phyloP scores from a whole-genome alignment of 495 filamentous ascomycete genomes.

The Talaromyces proteolyticus region DNA sequence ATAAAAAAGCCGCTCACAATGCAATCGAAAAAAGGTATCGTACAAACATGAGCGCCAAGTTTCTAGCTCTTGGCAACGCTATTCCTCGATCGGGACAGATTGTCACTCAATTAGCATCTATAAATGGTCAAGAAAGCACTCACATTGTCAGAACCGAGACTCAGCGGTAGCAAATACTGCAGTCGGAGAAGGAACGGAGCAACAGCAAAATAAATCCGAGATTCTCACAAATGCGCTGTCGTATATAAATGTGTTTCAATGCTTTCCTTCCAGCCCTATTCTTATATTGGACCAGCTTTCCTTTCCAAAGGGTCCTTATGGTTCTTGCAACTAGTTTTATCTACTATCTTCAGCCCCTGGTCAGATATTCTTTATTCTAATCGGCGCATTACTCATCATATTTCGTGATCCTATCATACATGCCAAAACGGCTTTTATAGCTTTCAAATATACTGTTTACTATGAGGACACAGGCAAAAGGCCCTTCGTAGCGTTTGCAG shows the following conservation, averaged over 20 bases:
- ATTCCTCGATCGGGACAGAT: neutral
- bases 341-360: too few species aligned
- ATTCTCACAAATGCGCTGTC: neutral
- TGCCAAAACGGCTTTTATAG: too few species aligned
- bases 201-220: neutral
- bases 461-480: conserved; percentile 1
- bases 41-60: neutral
- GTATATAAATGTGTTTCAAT: neutral
- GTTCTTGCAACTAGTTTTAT: too few species aligned
- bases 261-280: too few species aligned
- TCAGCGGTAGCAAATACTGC: neutral
- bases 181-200: neutral
- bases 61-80: neutral
- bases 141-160: neutral
- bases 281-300: too few species aligned
- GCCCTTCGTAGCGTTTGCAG: neutral
- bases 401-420: neutral
- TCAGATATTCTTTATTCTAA: too few species aligned
- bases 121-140: neutral
- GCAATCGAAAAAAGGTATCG: neutral
- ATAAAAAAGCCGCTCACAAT: neutral
- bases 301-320: too few species aligned
- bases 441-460: too few species aligned
- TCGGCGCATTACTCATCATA: neutral
- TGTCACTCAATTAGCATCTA: neutral